Base-by-base conservation (phyloP, 306 rosid genomes). In the Castanea crenata region DNA sequence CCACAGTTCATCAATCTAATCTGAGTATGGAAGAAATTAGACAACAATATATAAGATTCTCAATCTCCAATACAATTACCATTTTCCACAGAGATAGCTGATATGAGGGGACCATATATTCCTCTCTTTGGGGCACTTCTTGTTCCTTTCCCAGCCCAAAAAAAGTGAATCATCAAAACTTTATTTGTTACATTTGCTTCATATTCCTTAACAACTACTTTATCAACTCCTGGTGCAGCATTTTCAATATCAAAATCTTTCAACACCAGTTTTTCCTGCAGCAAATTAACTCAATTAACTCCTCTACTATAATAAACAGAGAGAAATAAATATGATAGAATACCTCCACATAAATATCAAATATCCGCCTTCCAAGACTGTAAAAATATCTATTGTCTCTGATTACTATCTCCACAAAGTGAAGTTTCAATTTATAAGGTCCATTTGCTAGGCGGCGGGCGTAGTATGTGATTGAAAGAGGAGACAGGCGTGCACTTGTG, bases 81-180 rank as follows among this genome's bases (percentile, higher is more conserved):
- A 54, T 91, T 80, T 85, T 85, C 82, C 78, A 89, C 52, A 7
- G 97, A 88, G 79, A 91, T 78, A 76, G 90, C 92, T 72, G 97
- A 88, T 76, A 91, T 77, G 55, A 91, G 90, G 67, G 93, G 88
- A 76, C 96, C 96, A 83, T 91, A 89, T 46, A 20, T 79, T 76
- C 89, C 91, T 70, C 57, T 4, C 55, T 0, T 21, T 31, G 93
- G 93, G 77, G 73, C 38, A 70, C 73, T 71, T 73, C 85, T 83
- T 69, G 92, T 91, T 46, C 97, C 97, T 74, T 88, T 91, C 76
- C 97, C 93, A 68, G 93, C 91, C 92, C 92, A 91, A 57, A 83
- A 79, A 52, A 89, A 88, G 27, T 82, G 92, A 44, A 88, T 83
- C 80, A 81, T 85, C 74, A 88, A 44, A 77, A 72, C 79, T 75